Base-by-base conservation (phyloP, 1,284 basidiomycete genomes). In the Bondarzewia mesenterica region DNA sequence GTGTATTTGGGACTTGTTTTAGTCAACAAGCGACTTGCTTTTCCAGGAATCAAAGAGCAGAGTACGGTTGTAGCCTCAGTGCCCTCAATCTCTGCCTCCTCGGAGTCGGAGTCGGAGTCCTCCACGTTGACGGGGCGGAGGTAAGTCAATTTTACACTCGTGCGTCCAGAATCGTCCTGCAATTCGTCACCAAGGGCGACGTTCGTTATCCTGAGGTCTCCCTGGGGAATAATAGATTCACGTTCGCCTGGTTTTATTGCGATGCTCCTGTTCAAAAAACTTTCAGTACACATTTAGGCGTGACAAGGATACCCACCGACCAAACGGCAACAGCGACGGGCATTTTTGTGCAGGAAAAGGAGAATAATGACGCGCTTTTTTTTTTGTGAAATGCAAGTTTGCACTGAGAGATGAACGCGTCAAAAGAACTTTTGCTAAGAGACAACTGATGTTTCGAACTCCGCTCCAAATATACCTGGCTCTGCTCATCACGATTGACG, bases 191-290 rank as follows among this genome's bases (percentile, higher is more conserved):
- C 85, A 45, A 94, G 79, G 7, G 90, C 80, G 48, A 86, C 81
- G 66, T 92, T 93, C 63, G 89, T 92, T 65, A 96, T 81, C 60
- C 77, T 75, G 60, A 95, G 70, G 67, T 93, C 89, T 39, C 75
- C 74, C 52, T 77, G 74, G 47, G 89, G 81, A 50, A 75, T 66
- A 57, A 92, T 60, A 50, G 74, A 69, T 59, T 80, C 69, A 48
- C 77, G 68, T 60, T 87, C 72, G 54, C 84, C 85, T 36, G 85
- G 82, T 16, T 70, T 64, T 46, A 90, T 62, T 43, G 68, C 67
- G 22, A 74, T 57, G 63, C 82, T 84, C 85, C 85, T 87, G n/a
- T n/a, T n/a, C n/a, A n/a, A n/a, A n/a, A n/a, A n/a, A n/a, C n/a
- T n/a, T n/a, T n/a, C n/a, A n/a, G n/a, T n/a, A 49, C 2, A 55